Conservation (phyloP, 139 green algal genomes). For the Auxenochlorella protothecoides region DNA sequence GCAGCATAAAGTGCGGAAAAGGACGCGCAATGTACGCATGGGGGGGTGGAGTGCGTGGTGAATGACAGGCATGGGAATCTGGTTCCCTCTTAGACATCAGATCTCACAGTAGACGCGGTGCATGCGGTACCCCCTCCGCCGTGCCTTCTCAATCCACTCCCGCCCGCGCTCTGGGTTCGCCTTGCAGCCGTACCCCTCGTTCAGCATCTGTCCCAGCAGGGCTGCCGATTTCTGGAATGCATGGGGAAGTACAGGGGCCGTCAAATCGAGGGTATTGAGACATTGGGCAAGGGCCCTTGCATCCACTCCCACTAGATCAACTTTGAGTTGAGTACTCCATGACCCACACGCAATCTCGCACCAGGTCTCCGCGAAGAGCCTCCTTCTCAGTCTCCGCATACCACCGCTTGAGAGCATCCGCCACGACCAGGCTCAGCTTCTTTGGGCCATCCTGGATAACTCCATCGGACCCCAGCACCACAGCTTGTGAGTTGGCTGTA, state of each 20-base stretch:
- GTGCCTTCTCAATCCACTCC: constrained; percentile 54
- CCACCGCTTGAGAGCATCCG: constrained; percentile 59
- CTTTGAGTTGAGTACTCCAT: background rate
- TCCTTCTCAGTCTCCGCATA: constrained; percentile 63
- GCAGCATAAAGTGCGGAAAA: no score
- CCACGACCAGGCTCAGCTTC: constrained; percentile 41
- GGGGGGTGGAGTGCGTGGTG: no score
- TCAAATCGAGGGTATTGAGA: background rate
- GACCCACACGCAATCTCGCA: constrained; percentile 1
- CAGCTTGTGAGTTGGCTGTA: no score
- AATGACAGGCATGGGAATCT: no score
- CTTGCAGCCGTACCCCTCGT: constrained; percentile 65
- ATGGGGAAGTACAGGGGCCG: background rate
- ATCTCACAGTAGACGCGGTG: constrained; percentile 54
- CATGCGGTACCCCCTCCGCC: constrained; percentile 57
- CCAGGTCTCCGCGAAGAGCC: constrained; percentile 44
- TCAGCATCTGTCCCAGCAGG: constrained; percentile 65
- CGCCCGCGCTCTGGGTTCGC: constrained; percentile 32
- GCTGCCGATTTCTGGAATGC: constrained; percentile 56
- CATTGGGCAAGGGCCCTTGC: background rate
- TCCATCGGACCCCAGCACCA: background rate
- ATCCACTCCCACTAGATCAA: background rate
- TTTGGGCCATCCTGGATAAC: background rate
- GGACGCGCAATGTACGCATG: no score
- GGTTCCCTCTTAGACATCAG: background rate